Conservation (phyloP, 2,329 filamentous ascomycete species). For the Cladorrhinum sp. region DNA sequence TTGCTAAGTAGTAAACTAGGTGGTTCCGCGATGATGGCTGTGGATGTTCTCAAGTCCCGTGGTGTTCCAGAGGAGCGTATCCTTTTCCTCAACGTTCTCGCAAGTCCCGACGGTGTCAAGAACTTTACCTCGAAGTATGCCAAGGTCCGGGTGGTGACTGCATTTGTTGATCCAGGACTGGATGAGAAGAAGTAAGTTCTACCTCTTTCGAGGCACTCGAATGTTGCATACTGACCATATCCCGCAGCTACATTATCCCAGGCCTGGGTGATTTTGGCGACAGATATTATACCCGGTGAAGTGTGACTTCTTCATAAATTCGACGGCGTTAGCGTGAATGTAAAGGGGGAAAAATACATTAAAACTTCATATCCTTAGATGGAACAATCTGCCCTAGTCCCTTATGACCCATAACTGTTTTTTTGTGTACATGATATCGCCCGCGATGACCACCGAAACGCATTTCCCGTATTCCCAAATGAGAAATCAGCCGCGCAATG, state of each 20-base stretch:
- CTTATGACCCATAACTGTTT: neutral
- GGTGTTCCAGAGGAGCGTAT: slow-evolving; percentile 95
- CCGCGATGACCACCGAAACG: slow-evolving; percentile 5
- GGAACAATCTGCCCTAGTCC: neutral
- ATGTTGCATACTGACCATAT: slow-evolving; percentile 35
- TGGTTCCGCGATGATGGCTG: slow-evolving; percentile 94
- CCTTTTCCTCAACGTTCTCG: slow-evolving; percentile 93
- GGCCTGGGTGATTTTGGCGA: slow-evolving; percentile 95
- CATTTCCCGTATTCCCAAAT: slow-evolving; percentile 4
- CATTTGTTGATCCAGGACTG: slow-evolving; percentile 90
- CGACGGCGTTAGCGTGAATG: slow-evolving; percentile 3
- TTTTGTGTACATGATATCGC: slow-evolving; percentile 7
- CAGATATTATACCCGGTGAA: slow-evolving; percentile 85
- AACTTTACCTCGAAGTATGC: slow-evolving; percentile 90
- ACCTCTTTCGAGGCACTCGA: slow-evolving; percentile 9
- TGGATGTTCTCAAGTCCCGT: slow-evolving; percentile 83
- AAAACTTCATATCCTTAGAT: neutral
- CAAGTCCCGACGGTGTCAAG: slow-evolving; percentile 88
- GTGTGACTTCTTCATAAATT: neutral
- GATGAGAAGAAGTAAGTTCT: slow-evolving; percentile 83
- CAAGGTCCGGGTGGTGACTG: slow-evolving; percentile 85
- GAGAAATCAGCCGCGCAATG: slow-evolving; percentile 7
- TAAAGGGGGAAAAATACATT: neutral
- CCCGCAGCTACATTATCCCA: slow-evolving; percentile 82
- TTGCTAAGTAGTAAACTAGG: slow-evolving; percentile 47